Evolutionary conservation across 306 rosid genomes (phyloP), one percentile per base, ranked within the genome.

Genomic region (Quercus engelmannii): DNA sequence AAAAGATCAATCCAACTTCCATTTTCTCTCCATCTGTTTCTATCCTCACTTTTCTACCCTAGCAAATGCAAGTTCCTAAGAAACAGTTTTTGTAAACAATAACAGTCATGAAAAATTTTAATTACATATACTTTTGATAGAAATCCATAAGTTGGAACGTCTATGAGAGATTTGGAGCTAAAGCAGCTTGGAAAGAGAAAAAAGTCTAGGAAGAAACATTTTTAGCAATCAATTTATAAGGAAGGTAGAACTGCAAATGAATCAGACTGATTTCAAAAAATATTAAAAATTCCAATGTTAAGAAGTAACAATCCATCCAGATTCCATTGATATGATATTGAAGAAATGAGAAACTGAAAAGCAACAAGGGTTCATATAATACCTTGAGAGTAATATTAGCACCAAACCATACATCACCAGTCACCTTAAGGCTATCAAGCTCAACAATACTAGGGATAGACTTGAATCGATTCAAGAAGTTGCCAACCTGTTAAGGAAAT

Each of bases 351-450:
- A n/a, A 23, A 69, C 43, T 71, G n/a, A 28, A 31, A 56, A n/a
- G 49, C 28, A 41, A 26, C 9, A 26, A 74, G 82, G 51, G 46
- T 14, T 69, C 18, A 73, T 81, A 21, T 33, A 51, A 71, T 90
- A 95, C 99, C 97, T 95, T 95, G 79, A 95, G 97, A 83, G 79
- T 33, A 76, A 95, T 85, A 19, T 87, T 84, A 77, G 92, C 78
- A 51, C 98, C 98, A n/a, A 95, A 95, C 92, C 89, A 95, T 51
- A 93, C 98, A 88, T 95, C 96, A 6, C 98, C 99, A n/a, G 69
- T 71, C 78, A 95, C 98, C 88, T 93, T 93, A 49, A 95, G 92
- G 83, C 87, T 88, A 75, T 90, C 98, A n/a, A 93, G 98, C 72
- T 88, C 94, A 73, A 90, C 86, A 56, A 95, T 93, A 72, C 99